Conservation (phyloP, 1,284 basidiomycete species). For the Malassezia sp. region DNA sequence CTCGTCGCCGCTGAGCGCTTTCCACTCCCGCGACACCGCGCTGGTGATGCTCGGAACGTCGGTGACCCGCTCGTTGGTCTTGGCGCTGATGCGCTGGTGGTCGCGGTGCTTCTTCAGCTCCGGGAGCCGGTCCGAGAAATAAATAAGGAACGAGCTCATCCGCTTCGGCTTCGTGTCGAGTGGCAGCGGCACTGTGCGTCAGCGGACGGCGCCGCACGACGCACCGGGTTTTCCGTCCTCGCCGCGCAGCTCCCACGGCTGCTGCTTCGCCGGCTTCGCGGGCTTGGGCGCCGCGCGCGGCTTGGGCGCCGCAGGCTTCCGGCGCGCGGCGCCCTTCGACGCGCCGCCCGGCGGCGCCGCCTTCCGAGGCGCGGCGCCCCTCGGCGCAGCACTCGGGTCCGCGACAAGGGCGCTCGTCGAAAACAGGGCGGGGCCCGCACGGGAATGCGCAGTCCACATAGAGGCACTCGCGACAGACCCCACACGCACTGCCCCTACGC, state of each 20-base stretch:
- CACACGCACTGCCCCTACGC: too few species aligned
- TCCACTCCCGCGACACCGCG: conserved; percentile 31
- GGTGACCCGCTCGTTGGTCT: conserved; percentile 24
- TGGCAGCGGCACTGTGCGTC: conserved; percentile 31
- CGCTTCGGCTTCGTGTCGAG: conserved; percentile 36
- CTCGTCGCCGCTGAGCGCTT: conserved; percentile 19
- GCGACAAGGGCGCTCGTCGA: too few species aligned
- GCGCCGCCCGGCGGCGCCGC: too few species aligned
- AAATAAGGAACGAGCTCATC: conserved; percentile 30
- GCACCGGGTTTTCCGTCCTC: conserved; percentile 12
- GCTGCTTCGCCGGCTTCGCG: conserved; percentile 5
- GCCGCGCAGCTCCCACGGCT: conserved; percentile 14
- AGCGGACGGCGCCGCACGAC: conserved; percentile 2
- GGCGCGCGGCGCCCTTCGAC: too few species aligned
- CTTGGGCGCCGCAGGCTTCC: not conserved
- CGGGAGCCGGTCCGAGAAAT: conserved; percentile 28
- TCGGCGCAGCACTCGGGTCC: too few species aligned
- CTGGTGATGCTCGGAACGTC: conserved; percentile 28
- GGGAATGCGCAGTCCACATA: too few species aligned
- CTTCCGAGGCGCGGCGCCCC: too few species aligned
- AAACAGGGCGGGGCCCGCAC: too few species aligned
- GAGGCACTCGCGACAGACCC: too few species aligned
- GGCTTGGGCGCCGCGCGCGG: not conserved
- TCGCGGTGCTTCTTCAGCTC: conserved; percentile 24
- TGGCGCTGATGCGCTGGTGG: conserved; percentile 25